Percentiles rank a stretch among this genome's conserved stretches.
These are phyloP conservation scores for Sporothrix pseudoabietina DNA, from an alignment of 2,329 filamentous ascomycete genomes.

Conservation along the genomic window DNA sequence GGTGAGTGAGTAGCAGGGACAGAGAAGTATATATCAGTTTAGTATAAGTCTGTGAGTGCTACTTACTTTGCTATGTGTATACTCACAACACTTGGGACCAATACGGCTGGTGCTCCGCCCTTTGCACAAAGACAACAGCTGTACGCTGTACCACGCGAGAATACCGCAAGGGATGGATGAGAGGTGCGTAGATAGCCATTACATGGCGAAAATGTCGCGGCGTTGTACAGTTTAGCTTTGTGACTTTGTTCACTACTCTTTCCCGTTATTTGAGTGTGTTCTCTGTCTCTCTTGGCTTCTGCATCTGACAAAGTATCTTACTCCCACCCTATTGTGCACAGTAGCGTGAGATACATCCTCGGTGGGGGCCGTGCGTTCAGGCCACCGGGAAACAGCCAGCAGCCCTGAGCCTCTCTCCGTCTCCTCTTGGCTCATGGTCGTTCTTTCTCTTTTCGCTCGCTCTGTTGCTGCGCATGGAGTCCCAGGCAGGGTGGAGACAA, in stretches of 20 bases:
- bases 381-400: constrained; percentile 22
- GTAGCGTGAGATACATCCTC: constrained; percentile 21
- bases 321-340: constrained; percentile 16
- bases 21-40: no score
- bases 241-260: neutral
- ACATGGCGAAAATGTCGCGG: neutral
- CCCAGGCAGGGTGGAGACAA: constrained; percentile 22
- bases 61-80: no score
- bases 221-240: neutral
- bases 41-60: neutral
- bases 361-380: constrained; percentile 31
- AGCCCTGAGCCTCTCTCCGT: neutral
- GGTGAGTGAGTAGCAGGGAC: neutral
- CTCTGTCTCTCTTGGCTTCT: neutral
- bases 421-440: neutral
- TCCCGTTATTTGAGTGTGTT: constrained; percentile 3
- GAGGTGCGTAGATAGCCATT: neutral
- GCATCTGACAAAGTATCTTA: constrained; percentile 18
- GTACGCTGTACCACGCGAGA: neutral
- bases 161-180: neutral
- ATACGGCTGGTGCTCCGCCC: neutral
- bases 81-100: neutral
- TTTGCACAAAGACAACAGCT: neutral
- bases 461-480: constrained; percentile 25
- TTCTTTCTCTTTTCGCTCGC: constrained; percentile 7